Conservation (phyloP, 257 asterid species). For the Nicotiana noctiflora region DNA sequence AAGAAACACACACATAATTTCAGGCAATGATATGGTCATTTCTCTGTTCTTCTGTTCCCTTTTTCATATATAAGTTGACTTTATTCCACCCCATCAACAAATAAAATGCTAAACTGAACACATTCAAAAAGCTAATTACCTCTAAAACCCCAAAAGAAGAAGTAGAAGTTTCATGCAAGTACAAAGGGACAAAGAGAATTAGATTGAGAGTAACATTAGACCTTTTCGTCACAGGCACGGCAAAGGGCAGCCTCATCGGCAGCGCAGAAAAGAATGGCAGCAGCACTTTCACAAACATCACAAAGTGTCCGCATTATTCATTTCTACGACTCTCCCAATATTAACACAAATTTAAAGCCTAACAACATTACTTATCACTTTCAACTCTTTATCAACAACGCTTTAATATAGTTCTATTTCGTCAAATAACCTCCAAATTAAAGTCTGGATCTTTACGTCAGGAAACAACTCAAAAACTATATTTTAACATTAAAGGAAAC, state of each 20-base stretch:
- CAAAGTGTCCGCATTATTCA: slow-evolving; percentile 76
- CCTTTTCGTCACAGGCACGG: slow-evolving; percentile 84
- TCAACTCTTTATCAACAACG: not conserved
- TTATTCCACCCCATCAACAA: not conserved
- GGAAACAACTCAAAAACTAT: slow-evolving; percentile 8
- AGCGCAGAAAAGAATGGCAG: slow-evolving; percentile 86
- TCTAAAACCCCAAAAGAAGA: not conserved
- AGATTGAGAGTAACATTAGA: slow-evolving; percentile 1
- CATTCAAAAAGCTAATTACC: not conserved
- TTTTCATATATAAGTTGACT: not conserved
- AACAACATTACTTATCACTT: not conserved
- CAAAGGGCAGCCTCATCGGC: slow-evolving; percentile 98
- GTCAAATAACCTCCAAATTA: not conserved
- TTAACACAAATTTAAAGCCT: not conserved
- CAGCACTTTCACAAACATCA: slow-evolving; percentile 91
- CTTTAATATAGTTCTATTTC: not conserved
- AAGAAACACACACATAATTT: not conserved
- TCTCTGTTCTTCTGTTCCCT: not conserved
- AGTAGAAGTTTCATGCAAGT: not conserved
- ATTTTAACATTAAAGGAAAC: not conserved
- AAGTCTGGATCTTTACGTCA: not conserved
- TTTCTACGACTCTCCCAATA: not conserved
- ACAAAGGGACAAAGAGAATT: not conserved
- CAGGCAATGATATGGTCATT: not conserved
- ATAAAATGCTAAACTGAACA: not conserved